Base-by-base conservation (phyloP, 108 stramenopile genomes). In the Nitzschia palea region DNA sequence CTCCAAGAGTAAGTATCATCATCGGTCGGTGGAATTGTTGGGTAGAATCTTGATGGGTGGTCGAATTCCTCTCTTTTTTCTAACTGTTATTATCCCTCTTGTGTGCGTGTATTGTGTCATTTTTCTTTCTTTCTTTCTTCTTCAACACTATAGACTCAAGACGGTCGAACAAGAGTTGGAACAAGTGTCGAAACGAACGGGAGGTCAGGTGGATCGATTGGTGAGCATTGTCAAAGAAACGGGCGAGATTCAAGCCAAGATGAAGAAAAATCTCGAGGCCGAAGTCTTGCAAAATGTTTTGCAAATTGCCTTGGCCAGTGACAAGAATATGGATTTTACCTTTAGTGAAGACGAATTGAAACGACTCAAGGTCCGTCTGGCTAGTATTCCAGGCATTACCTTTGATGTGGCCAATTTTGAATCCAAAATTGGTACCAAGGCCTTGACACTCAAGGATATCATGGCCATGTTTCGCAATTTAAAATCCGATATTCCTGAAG, bases 381-480 rank as follows among this genome's bases (percentile, higher is more conserved):
- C 48, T 28, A 59, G 51, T 36, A 65, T 71, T 23, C 54, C 54
- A 20, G 70, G 64, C 34, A 23, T 77, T 42, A 53, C 63, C 12
- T 77, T 77, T 37, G 58, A 77, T 42, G 42, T 59, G 35, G 65
- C 12, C 1, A 71, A 71, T 28, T 71, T 77, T 60, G 34, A 57
- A 3, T 59, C 51, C 20, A 20, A 54, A 0, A 44, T 63, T 5
- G 33, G 22, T 0, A 0, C 43, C 25, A 62, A 76, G n/a, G 51
- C 61, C 22, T 17, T 71, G 17, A 67, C 42, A 14, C 33, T 76
- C 60, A 35, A 25, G 10, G 67, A 68, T 27, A 59, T 76, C 44
- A 73, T 71, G 70, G 54, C 33, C n/a, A 55, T 80, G 6, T 44
- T 74, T 35, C 80, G 75, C 23, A 76, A 76, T 57, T 42, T 80